Evolutionary conservation across 495 filamentous ascomycete genomes (phyloP).

Genomic region (Collariella sp.): DNA sequence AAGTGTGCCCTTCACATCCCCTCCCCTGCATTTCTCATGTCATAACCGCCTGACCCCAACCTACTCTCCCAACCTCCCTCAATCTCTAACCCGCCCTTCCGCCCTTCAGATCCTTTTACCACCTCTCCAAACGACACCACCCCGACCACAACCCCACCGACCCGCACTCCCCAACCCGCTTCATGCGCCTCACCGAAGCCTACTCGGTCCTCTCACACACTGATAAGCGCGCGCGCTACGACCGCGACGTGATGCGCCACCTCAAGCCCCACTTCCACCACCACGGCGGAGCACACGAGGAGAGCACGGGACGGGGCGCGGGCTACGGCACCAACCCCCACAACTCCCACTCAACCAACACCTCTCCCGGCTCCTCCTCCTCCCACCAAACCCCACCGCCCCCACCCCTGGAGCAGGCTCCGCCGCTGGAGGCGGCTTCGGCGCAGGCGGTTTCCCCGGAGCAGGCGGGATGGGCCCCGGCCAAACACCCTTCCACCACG

Average conservation of each 20-base stretch:
- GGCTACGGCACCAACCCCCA: conserved; percentile 5
- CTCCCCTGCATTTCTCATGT: neutral
- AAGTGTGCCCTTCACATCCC: conserved; percentile 44
- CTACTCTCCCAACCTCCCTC: neutral
- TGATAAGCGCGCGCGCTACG: conserved; percentile 67
- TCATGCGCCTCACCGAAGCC: conserved; percentile 78
- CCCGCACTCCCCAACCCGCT: conserved; percentile 62
- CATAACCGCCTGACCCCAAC: conserved; percentile 2
- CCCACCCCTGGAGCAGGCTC: neutral
- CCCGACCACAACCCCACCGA: conserved; percentile 81
- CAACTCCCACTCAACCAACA: neutral
- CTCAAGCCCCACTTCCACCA: conserved; percentile 23
- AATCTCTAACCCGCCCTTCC: too few species aligned
- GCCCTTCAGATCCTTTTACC: conserved; percentile 79
- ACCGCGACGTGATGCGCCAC: conserved; percentile 49
- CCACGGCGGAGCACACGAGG: conserved; percentile 34
- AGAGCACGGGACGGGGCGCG: conserved; percentile 24
- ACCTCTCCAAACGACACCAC: conserved; percentile 85
- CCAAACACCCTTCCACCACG: conserved; percentile 41
- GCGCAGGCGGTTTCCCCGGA: conserved; percentile 11
- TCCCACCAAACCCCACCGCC: neutral
- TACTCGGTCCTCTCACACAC: conserved; percentile 69
- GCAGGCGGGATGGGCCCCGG: conserved; percentile 41
- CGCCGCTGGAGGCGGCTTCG: neutral
- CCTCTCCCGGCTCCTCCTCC: neutral